A percentile compares a stretch with the other conserved stretches of the same genome.
Conservation (phyloP, 345 rosid species). For the Camelina hispida region DNA sequence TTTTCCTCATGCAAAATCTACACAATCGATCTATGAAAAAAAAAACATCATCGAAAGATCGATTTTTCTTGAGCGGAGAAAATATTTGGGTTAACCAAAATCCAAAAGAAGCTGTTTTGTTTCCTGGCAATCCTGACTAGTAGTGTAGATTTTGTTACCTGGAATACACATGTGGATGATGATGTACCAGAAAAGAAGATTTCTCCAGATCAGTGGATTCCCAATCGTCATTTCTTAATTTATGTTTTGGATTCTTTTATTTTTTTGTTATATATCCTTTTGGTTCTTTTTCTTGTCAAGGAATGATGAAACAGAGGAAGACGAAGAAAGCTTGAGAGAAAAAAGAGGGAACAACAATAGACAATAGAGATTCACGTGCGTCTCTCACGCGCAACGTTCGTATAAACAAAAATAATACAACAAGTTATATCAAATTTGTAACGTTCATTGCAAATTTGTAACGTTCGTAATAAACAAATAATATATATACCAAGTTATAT, state of each 20-base stretch:
- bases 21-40: background rate
- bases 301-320: constrained; percentile 18
- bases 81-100: background rate
- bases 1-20: background rate
- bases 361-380: constrained; percentile 23
- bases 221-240: constrained; percentile 1
- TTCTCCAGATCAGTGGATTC: constrained; percentile 33
- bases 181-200: constrained; percentile 28
- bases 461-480: constrained; percentile 1
- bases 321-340: constrained; percentile 30
- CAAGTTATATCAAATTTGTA: too few species aligned
- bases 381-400: constrained; percentile 12
- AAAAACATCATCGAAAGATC: background rate
- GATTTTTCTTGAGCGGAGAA: background rate
- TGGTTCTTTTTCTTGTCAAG: background rate
- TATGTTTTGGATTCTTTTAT: background rate
- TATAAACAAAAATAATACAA: too few species aligned
- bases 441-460: background rate
- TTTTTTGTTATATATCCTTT: constrained; percentile 1
- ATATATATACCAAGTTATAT: background rate
- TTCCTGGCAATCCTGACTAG: background rate
- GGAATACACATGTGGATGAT: constrained; percentile 32
- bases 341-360: background rate
- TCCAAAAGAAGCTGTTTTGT: constrained; percentile 3
- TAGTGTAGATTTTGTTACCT: constrained; percentile 23